Evolutionary conservation across 164 flowering plant species (phyloP).

Genomic region (Dillenia turbinata): DNA sequence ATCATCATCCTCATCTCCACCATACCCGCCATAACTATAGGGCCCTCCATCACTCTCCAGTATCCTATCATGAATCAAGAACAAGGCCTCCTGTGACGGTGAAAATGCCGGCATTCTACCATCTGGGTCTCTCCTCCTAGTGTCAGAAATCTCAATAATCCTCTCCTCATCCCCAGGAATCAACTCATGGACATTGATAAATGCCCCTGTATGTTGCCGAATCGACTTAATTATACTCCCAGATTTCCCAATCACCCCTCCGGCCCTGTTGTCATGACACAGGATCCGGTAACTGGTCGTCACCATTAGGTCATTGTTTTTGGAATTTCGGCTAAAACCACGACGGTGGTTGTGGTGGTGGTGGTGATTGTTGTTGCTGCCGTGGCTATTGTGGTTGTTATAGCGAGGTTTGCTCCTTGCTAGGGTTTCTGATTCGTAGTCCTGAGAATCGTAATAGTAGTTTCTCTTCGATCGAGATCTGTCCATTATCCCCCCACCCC

Average conservation of each 20-base stretch:
- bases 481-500: conserved; percentile 40
- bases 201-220: conserved; percentile 93
- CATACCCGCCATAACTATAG: conserved; percentile 17
- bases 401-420: conserved; percentile 54
- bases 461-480: conserved; percentile 90
- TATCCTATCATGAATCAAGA: conserved; percentile 84
- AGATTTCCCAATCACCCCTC: conserved; percentile 90
- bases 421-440: conserved; percentile 52
- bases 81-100: conserved; percentile 89
- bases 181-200: conserved; percentile 87
- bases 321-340: conserved; percentile 28
- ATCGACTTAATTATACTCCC: conserved; percentile 86
- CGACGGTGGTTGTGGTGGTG: conserved; percentile 39
- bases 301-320: conserved; percentile 34
- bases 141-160: conserved; percentile 89
- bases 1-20: conserved; percentile 42
- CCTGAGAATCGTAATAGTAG: conserved; percentile 68
- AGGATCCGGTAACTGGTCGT: conserved; percentile 73
- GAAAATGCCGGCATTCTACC: conserved; percentile 75
- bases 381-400: conserved; percentile 21
- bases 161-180: conserved; percentile 87
- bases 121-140: conserved; percentile 68
- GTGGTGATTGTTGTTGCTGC: conserved; percentile 20
- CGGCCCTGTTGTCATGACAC: conserved; percentile 79
- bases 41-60: conserved; percentile 61